Evolutionary conservation across 331 rosid species (phyloP), one percentile per base, ranked within the genome.

Genomic region (Cydonia oblonga): DNA sequence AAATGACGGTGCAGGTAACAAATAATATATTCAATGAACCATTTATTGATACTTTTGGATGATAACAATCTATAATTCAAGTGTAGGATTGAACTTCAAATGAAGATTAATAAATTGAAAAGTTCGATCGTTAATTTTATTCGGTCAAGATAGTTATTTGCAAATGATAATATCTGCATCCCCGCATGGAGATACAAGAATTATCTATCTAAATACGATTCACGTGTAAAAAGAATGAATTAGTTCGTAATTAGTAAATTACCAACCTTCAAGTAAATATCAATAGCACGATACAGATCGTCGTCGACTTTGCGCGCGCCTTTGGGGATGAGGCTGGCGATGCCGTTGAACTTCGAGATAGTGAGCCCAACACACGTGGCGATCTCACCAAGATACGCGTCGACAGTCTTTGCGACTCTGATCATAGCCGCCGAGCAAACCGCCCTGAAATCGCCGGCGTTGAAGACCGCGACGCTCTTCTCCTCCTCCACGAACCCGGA

Each of bases 221-320:
- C 25, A 53, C 2, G 13, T 7, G 23, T 20, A 9, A 54, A 54
- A 19, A 0, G 7, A 25, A 3, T 30, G 0, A 10, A 32, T 64
- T 11, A 32, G 1, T 9, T 32, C 25, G 28, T 64, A 35, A 64
- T n/a, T 30, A 64, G 49, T 2, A n/a, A 28, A 22, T 49, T 49
- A 49, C 54, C 10, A 72, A 93, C 98, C 97, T 93, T 93, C 70
- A 93, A 87, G 80, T 79, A 93, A 73, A 91, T 91, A 73, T 93
- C 98, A 16, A 93, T 80, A 14, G 97, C 97, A 19, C 97, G 88
- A 74, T 91, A 93, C 1, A 93, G 95, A 78, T 90, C 96, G n/a
- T 93, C 98, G 28, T 93, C 97, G 30, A 88, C 83, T 81, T 89
- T 89, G 44, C 98, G 80, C 1, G 96, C 91, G 12, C 79, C 82